These are phyloP conservation scores for Aureobasidium uvarum DNA, from an alignment of 2,329 filamentous ascomycete species.

Conservation along the genomic window DNA sequence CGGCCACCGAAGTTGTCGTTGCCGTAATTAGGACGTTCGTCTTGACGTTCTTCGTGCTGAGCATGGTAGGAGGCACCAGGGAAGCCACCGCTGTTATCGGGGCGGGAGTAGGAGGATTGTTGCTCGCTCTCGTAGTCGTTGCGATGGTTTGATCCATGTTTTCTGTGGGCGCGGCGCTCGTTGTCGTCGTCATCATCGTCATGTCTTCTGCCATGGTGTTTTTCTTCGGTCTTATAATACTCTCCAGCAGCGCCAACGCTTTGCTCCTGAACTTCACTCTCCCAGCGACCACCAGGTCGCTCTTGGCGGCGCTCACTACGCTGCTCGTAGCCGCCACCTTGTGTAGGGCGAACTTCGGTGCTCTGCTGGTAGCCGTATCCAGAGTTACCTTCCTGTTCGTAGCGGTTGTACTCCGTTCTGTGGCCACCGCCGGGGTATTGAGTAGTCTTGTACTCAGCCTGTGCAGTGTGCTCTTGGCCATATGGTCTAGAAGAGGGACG, in stretches of 20 bases:
- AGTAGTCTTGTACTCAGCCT: conserved; percentile 61
- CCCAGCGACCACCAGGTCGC: conserved; percentile 43
- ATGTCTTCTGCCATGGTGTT: conserved; percentile 34
- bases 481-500: conserved; percentile 33
- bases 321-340: conserved; percentile 59
- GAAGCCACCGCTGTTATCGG: conserved; percentile 34
- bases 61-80: conserved; percentile 31
- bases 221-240: conserved; percentile 32
- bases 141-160: conserved; percentile 39
- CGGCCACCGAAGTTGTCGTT: conserved; percentile 6
- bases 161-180: conserved; percentile 33
- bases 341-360: conserved; percentile 53
- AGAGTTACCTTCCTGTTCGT: conserved; percentile 49
- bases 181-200: conserved; percentile 38
- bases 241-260: conserved; percentile 33
- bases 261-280: conserved; percentile 41
- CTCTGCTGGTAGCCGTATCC: conserved; percentile 61
- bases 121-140: conserved; percentile 43
- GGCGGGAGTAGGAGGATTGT: conserved; percentile 4
- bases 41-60: conserved; percentile 26
- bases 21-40: conserved; percentile 29
- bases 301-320: conserved; percentile 56
- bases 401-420: conserved; percentile 60
- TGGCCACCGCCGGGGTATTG: conserved; percentile 58
- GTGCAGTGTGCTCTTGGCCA: conserved; percentile 54